Evolutionary conservation across 2,329 filamentous ascomycete genomes (phyloP).

Genomic region (Monosporascus sp.): DNA sequence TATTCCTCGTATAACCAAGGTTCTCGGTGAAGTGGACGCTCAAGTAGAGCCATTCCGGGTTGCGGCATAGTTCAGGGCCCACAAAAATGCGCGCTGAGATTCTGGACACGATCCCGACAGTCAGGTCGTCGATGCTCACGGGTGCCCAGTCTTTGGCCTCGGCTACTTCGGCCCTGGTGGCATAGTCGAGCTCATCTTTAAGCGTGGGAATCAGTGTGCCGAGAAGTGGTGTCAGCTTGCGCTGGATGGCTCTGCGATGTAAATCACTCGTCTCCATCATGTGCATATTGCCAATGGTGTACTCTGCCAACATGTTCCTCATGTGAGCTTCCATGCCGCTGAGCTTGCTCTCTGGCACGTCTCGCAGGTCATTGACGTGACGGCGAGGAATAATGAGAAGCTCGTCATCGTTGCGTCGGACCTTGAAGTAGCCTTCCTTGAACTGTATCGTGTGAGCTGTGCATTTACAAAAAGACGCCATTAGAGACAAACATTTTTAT

Average conservation of each 20-base stretch:
- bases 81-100: conserved; percentile 34
- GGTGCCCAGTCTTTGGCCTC: not conserved
- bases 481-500: not conserved
- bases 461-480: not conserved
- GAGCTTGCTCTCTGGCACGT: no score
- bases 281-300: not conserved
- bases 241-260: not conserved
- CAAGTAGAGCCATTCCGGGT: conserved; percentile 31
- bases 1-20: conserved; percentile 23
- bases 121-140: conserved; percentile 3
- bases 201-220: not conserved
- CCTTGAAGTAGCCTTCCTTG: no score
- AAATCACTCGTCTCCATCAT: not conserved
- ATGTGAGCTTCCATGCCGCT: not conserved
- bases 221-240: not conserved
- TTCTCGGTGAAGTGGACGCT: conserved; percentile 29
- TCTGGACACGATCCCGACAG: conserved; percentile 25
- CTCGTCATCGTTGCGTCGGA: no score
- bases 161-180: not conserved
- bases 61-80: conserved; percentile 30
- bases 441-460: no score
- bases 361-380: no score
- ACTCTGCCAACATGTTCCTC: not conserved
- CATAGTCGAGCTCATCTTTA: conserved; percentile 2
- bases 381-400: no score